Conservation (phyloP, 2,329 filamentous ascomycete species). For the Diaporthe destruens region DNA sequence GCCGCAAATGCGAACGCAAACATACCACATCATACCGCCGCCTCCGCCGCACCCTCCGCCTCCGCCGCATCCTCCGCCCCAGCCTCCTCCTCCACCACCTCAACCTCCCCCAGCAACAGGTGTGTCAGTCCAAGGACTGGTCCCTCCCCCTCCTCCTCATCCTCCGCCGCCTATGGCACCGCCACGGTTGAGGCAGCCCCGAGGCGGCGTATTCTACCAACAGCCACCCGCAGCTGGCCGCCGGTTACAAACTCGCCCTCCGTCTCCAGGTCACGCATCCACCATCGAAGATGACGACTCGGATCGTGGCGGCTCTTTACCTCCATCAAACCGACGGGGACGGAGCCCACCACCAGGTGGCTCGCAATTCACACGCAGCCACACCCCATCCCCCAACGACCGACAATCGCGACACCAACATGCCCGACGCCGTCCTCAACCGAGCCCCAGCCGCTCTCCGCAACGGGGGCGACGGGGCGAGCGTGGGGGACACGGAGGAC, state of each 20-base stretch:
- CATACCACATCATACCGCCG: slow-evolving; percentile 18
- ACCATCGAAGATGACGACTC: slow-evolving; percentile 31
- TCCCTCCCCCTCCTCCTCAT: not conserved
- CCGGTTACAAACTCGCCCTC: slow-evolving; percentile 1
- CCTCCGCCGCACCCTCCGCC: not conserved
- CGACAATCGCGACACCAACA: not conserved
- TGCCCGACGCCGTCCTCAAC: not conserved
- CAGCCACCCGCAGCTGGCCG: not conserved
- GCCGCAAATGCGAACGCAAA: not conserved
- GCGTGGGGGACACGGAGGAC: not conserved
- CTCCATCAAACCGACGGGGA: not conserved
- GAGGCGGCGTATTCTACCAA: not conserved
- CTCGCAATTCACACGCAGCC: not conserved
- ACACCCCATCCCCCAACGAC: not conserved
- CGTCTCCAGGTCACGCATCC: slow-evolving; percentile 32
- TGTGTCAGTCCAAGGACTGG: not conserved
- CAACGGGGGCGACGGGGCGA: not conserved
- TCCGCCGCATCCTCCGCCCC: slow-evolving; percentile 6
- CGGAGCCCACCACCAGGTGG: slow-evolving; percentile 7
- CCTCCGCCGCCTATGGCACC: not conserved
- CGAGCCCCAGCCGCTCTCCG: not conserved
- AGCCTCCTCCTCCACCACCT: slow-evolving; percentile 8
- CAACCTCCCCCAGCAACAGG: not conserved
- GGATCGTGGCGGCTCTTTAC: slow-evolving; percentile 13
- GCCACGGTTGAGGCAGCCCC: not conserved